Evolutionary conservation across 129 eudicot genomes (phyloP).

Genomic region (Lactuca sativa): DNA sequence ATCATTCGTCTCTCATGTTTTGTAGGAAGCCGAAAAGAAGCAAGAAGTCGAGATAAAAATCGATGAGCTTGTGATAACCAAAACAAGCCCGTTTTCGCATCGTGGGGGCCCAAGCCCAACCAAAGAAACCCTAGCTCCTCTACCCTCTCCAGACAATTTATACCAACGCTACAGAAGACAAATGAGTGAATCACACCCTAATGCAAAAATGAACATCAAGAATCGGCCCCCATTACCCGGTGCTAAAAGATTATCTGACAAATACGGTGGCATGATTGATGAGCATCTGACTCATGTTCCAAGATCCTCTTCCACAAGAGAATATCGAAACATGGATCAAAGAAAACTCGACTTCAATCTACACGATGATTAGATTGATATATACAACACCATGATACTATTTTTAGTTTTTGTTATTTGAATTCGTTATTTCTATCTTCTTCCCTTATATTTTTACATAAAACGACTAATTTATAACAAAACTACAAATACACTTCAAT

Average conservation of each 20-base stretch:
- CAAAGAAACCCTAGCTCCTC: slow-evolving; percentile 28
- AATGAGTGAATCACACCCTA: slow-evolving; percentile 43
- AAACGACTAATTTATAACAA: not conserved
- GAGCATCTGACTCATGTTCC: slow-evolving; percentile 36
- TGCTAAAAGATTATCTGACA: slow-evolving; percentile 32
- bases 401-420: slow-evolving; percentile 10
- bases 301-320: slow-evolving; percentile 64
- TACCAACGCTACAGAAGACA: slow-evolving; percentile 37
- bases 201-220: slow-evolving; percentile 40
- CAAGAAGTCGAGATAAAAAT: slow-evolving; percentile 19
- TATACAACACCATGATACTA: slow-evolving; percentile 10
- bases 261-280: slow-evolving; percentile 27
- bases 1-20: not conserved
- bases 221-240: slow-evolving; percentile 54
- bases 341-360: slow-evolving; percentile 24
- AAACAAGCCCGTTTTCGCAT: slow-evolving; percentile 36
- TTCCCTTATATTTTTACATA: not conserved
- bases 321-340: slow-evolving; percentile 38
- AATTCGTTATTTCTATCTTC: slow-evolving; percentile 8
- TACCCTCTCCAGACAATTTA: slow-evolving; percentile 21
- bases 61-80: slow-evolving; percentile 21
- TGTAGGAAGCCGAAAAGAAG: slow-evolving; percentile 35
- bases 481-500: no score
- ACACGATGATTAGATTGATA: slow-evolving; percentile 31
- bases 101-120: slow-evolving; percentile 9